Conservation (phyloP, 192 early-diverging fungal species). For the Rhizoclosmatium sp. region DNA sequence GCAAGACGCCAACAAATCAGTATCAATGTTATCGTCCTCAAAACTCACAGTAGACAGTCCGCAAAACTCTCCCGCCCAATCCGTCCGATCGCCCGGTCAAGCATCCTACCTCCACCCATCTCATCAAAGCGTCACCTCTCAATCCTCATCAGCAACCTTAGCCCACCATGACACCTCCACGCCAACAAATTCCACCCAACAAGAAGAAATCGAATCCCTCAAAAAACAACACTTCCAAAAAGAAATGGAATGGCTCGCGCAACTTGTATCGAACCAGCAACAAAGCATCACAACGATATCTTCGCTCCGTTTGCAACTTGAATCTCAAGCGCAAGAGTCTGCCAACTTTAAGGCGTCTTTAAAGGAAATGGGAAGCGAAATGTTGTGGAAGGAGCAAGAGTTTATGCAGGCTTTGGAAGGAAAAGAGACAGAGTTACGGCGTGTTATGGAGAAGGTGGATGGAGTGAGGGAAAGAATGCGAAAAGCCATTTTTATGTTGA, state of each 20-base stretch:
- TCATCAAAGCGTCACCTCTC: too few species aligned
- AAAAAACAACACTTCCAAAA: not conserved
- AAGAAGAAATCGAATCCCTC: not conserved
- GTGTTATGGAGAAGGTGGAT: not conserved
- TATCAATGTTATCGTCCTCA: too few species aligned
- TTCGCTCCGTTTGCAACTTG: not conserved
- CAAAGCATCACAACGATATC: constrained; percentile 5
- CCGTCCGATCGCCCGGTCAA: too few species aligned
- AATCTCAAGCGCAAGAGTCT: not conserved
- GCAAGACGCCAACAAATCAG: too few species aligned
- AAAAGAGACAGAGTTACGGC: not conserved
- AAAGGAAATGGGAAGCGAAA: not conserved
- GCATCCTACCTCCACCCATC: too few species aligned
- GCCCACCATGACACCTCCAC: not conserved
- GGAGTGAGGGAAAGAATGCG: too few species aligned
- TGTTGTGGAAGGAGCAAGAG: not conserved
- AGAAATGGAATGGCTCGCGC: constrained; percentile 15
- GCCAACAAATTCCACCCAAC: not conserved
- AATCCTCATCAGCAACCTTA: not conserved
- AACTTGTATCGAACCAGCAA: constrained; percentile 3
- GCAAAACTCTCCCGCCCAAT: too few species aligned
- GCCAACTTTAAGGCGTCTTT: not conserved
- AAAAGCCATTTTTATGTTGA: not conserved
- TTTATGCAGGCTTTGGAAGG: not conserved
- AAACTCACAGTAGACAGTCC: too few species aligned